These are phyloP conservation scores for Ilyonectria sp. DNA, from an alignment of 2,329 filamentous ascomycete genomes.

Conservation along the genomic window DNA sequence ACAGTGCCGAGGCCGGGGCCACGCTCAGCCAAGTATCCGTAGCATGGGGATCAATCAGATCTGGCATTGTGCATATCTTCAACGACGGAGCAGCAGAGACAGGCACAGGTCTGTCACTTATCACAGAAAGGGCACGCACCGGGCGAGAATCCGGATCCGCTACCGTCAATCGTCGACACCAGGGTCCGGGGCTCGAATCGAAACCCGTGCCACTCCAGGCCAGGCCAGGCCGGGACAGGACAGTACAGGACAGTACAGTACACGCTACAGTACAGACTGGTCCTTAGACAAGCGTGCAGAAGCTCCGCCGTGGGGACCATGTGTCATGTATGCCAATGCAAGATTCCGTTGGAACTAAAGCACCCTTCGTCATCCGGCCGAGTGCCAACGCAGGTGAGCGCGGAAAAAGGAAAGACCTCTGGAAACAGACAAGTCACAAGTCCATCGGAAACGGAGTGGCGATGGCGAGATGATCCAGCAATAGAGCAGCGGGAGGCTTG, in stretches of 20 bases:
- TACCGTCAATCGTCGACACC: slow-evolving; percentile 24
- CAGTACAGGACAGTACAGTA: background rate
- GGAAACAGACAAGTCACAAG: slow-evolving; percentile 7
- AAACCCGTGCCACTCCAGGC: slow-evolving; percentile 37
- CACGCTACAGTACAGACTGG: slow-evolving; percentile 10
- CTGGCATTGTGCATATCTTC: slow-evolving; percentile 33
- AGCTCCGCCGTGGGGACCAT: slow-evolving; percentile 38
- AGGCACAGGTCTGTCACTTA: slow-evolving; percentile 31
- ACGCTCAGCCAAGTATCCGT: slow-evolving; percentile 5
- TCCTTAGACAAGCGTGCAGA: slow-evolving; percentile 36
- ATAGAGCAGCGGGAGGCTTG: background rate
- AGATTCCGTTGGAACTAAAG: slow-evolving; percentile 48
- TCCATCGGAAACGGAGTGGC: background rate
- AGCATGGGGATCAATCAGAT: slow-evolving; percentile 27
- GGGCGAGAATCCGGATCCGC: slow-evolving; percentile 19
- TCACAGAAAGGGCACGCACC: slow-evolving; percentile 31
- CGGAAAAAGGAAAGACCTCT: slow-evolving; percentile 25
- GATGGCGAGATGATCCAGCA: background rate
- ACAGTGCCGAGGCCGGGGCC: slow-evolving; percentile 24
- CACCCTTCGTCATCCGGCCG: slow-evolving; percentile 37
- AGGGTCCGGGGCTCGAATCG: slow-evolving; percentile 34
- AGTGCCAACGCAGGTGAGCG: slow-evolving; percentile 29
- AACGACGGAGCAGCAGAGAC: slow-evolving; percentile 21
- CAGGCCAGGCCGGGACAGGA: background rate
- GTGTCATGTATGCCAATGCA: slow-evolving; percentile 44